Conservation (phyloP, 2,329 filamentous ascomycete genomes). For the Paramyrothecium sp. region DNA sequence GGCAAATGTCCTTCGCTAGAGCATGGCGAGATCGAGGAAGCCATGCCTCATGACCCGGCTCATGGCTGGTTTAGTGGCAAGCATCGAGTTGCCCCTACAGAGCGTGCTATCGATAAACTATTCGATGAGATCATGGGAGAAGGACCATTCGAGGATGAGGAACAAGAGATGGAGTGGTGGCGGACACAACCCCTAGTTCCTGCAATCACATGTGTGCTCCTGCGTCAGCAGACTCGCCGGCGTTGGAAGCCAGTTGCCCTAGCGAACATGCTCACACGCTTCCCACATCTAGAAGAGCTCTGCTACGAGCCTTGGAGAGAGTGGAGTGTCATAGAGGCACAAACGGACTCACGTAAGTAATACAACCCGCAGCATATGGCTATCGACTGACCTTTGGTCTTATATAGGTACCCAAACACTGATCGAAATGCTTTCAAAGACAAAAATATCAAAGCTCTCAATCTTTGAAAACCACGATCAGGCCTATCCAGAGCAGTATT, state of each 20-base stretch:
- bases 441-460: slow-evolving; percentile 23
- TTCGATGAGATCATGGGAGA: slow-evolving; percentile 28
- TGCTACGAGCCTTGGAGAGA: slow-evolving; percentile 38
- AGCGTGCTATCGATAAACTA: slow-evolving; percentile 9
- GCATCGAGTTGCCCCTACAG: slow-evolving; percentile 13
- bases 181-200: slow-evolving; percentile 28
- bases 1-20: slow-evolving; percentile 6
- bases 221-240: slow-evolving; percentile 35
- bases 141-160: slow-evolving; percentile 22
- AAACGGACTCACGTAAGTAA: slow-evolving; percentile 27
- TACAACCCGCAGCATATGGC: neutral
- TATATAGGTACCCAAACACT: slow-evolving; percentile 20
- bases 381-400: slow-evolving; percentile 10
- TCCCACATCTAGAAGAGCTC: slow-evolving; percentile 34
- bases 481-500: slow-evolving; percentile 19
- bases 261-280: slow-evolving; percentile 28
- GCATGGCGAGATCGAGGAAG: slow-evolving; percentile 7
- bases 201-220: slow-evolving; percentile 27
- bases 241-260: slow-evolving; percentile 30
- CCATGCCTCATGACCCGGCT: slow-evolving; percentile 13
- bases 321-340: slow-evolving; percentile 13
- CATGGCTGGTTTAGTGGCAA: slow-evolving; percentile 28
- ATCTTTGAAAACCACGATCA: slow-evolving; percentile 35
- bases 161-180: slow-evolving; percentile 29
- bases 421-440: slow-evolving; percentile 22